Evolutionary conservation across 2,329 filamentous ascomycete genomes (phyloP), one percentile per base, ranked within the genome.

Genomic region (Apiospora hydei): DNA sequence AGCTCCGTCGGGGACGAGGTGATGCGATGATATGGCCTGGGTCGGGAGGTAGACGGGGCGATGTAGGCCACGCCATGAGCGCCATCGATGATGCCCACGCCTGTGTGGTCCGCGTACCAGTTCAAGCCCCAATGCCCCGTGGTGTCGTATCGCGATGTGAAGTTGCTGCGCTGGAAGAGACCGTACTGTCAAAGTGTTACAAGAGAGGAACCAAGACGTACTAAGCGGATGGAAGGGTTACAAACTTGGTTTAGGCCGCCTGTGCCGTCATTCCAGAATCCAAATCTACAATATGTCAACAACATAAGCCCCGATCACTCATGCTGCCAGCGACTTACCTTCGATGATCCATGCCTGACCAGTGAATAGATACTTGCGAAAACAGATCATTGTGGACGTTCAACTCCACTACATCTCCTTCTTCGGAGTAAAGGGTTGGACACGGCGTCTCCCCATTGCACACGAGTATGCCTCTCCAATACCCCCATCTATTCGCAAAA

Each of bases 61-160:
- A 76, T 72, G 53, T 74, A 75, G 21, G 71, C 71, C 64, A 74
- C 38, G 21, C 75, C 75, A 38, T 74, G 73, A 73, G 71, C 21
- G 69, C 75, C 74, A 71, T 53, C 13, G 4, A 21, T 43, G 18
- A 14, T 46, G 5, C 47, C 73, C 3, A 73, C 74, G 30, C 73
- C 74, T 5, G 74, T 74, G 49, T 75, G 74, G 13, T 75, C 74
- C 16, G 67, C 70, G 43, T 75, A 75, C 74, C 74, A 75, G 43
- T 72, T 74, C 41, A 75, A 11, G 18, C 74, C 74, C 74, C 74
- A 75, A 5, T 18, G 66, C 5, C 71, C 74, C 14, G 71, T 69
- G 4, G 74, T 75, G 53, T 75, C 74, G 26, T 74, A 70, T 16
- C 70, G 67, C 24, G 70, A 72, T 10, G 74, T 72, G 57, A 72